Evolutionary conservation across 225 moss, liverwort and hornwort genomes (phyloP).

Genomic region (Pleurozium schreberi): DNA sequence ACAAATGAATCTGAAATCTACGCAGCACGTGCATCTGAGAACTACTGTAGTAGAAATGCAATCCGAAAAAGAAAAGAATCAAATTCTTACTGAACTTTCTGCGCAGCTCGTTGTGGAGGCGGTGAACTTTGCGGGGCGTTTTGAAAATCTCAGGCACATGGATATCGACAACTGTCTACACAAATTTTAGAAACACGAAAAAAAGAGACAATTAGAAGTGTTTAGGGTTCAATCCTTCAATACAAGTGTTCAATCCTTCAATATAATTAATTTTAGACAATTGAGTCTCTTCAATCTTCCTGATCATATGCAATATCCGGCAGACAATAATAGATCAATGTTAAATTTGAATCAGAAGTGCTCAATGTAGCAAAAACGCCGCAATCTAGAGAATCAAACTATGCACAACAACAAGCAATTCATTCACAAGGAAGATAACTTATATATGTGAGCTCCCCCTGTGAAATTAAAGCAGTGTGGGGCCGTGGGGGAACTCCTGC

Average conservation of each 20-base stretch:
- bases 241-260: too few relatives aligned
- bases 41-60: too few relatives aligned
- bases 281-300: not conserved
- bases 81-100: constrained; percentile 7
- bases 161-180: not conserved
- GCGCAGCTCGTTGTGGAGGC: constrained; percentile 11
- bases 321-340: too few relatives aligned
- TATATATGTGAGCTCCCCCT: not conserved
- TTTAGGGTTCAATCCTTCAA: too few relatives aligned
- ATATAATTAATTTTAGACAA: too few relatives aligned
- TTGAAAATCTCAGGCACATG: not conserved
- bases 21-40: not conserved
- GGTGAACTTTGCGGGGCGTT: not conserved
- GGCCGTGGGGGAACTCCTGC: too few relatives aligned
- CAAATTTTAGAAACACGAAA: not conserved
- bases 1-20: not conserved
- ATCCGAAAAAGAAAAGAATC: too few relatives aligned
- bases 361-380: too few relatives aligned
- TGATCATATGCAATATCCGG: too few relatives aligned
- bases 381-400: not conserved
- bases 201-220: not conserved
- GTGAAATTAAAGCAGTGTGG: too few relatives aligned
- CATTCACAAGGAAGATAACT: not conserved
- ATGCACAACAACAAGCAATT: not conserved
- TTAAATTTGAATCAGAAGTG: not conserved